phyloP scores from a whole-genome alignment of 257 asterid species.

The Solanum appendiculatum region DNA sequence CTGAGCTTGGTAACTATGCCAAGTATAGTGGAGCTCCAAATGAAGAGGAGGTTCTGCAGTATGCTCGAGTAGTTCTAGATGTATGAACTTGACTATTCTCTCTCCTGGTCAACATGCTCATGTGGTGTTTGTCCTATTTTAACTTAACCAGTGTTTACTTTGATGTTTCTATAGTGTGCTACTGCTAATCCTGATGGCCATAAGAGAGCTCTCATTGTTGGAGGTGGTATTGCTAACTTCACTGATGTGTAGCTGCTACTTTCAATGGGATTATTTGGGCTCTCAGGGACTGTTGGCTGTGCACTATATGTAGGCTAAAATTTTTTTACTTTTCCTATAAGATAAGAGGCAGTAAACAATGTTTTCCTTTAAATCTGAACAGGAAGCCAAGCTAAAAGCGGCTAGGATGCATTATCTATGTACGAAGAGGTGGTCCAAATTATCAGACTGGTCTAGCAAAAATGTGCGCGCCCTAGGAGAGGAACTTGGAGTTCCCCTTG shows the following conservation, averaged over 20 bases:
- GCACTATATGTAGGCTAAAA: background rate
- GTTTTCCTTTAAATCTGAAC: background rate
- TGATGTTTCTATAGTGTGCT: slow-evolving; percentile 51
- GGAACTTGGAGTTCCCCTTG: slow-evolving; percentile 71
- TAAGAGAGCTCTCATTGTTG: slow-evolving; percentile 82
- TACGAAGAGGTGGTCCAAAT: slow-evolving; percentile 91
- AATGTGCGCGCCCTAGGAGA: slow-evolving; percentile 79
- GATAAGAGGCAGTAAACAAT: background rate
- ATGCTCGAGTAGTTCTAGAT: slow-evolving; percentile 86
- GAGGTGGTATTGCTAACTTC: slow-evolving; percentile 92
- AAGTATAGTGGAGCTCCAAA: slow-evolving; percentile 98
- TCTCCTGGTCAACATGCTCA: background rate
- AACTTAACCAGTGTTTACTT: background rate
- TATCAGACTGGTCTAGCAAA: slow-evolving; percentile 78
- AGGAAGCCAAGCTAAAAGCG: slow-evolving; percentile 75
- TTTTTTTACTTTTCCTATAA: background rate
- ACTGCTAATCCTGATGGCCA: slow-evolving; percentile 89
- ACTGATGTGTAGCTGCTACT: slow-evolving; percentile 92
- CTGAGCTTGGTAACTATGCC: slow-evolving; percentile 93
- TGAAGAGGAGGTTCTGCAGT: slow-evolving; percentile 88
- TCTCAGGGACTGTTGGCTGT: slow-evolving; percentile 61
- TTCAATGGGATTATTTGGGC: slow-evolving; percentile 86
- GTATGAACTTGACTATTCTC: slow-evolving; percentile 31
- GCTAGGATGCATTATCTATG: slow-evolving; percentile 73
- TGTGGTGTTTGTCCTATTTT: background rate